phyloP scores from a whole-genome alignment of 208 protist species.

The Crithidia fasciculata region DNA sequence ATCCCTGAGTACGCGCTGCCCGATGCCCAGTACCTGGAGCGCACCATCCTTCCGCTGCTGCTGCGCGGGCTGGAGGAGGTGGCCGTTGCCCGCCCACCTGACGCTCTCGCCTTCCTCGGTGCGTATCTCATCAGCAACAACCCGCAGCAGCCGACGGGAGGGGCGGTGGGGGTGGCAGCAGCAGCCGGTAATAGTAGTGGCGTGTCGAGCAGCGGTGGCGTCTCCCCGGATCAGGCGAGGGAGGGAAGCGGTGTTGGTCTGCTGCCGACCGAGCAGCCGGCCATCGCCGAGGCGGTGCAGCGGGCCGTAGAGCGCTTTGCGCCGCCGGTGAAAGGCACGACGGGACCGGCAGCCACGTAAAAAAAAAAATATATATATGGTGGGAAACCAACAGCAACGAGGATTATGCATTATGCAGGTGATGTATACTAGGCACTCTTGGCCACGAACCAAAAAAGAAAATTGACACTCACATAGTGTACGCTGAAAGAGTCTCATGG shows the following conservation, averaged over 20 bases:
- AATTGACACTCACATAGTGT: too few species aligned
- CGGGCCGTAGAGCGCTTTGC: slow-evolving; percentile 21
- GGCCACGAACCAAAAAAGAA: too few species aligned
- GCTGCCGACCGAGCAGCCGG: slow-evolving; percentile 11
- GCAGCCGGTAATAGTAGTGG: too few species aligned
- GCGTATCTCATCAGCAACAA: slow-evolving; percentile 88
- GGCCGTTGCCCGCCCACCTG: slow-evolving; percentile 58
- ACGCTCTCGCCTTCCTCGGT: slow-evolving; percentile 84
- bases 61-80: slow-evolving; percentile 81
- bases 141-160: slow-evolving; percentile 54
- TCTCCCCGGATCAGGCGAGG: background rate
- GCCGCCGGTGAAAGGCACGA: background rate
- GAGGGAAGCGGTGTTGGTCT: background rate
- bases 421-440: too few species aligned
- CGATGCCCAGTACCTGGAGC: slow-evolving; percentile 78
- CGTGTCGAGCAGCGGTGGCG: background rate
- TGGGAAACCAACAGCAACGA: background rate
- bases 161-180: background rate
- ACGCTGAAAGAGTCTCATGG: too few species aligned
- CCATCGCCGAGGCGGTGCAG: slow-evolving; percentile 25
- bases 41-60: slow-evolving; percentile 76
- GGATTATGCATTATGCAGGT: too few species aligned
- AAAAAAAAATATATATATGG: slow-evolving; percentile 8
- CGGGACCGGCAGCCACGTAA: background rate
- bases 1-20: slow-evolving; percentile 77